Conservation (phyloP, 352 stramenopile species). For the Globisporangium viniferum region DNA sequence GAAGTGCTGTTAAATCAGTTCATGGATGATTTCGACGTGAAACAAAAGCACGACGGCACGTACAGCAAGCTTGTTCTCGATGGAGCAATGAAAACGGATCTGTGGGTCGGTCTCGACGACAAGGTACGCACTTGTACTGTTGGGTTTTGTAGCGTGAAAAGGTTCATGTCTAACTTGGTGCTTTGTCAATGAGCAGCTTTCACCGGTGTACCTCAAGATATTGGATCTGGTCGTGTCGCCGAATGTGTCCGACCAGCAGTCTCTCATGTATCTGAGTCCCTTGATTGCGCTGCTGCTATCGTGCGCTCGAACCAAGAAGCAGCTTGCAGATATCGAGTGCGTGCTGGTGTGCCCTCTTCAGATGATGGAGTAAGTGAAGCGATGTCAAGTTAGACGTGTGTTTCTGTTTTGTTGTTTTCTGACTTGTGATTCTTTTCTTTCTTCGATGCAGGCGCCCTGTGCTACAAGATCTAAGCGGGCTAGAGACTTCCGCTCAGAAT, state of each 20-base stretch:
- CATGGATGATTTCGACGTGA: constrained; percentile 40
- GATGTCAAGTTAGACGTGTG: background rate
- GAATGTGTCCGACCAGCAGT: constrained; percentile 37
- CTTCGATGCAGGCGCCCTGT: constrained; percentile 28
- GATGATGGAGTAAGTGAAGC: constrained; percentile 48
- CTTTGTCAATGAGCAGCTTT: constrained; percentile 17
- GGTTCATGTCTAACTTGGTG: background rate
- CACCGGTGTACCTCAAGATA: constrained; percentile 42
- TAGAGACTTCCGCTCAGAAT: constrained; percentile 35
- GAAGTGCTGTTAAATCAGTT: constrained; percentile 40
- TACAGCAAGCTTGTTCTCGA: constrained; percentile 34
- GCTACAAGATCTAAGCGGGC: constrained; percentile 36
- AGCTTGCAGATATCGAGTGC: constrained; percentile 37
- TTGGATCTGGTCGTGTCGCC: constrained; percentile 44
- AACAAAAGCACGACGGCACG: constrained; percentile 14
- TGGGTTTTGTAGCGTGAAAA: background rate
- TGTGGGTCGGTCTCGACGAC: constrained; percentile 38
- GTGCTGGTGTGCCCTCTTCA: constrained; percentile 55
- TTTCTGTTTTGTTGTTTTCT: background rate
- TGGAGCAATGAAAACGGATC: constrained; percentile 34
- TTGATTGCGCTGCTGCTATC: constrained; percentile 37
- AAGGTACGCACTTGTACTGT: constrained; percentile 13
- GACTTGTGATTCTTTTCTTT: background rate
- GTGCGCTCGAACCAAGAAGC: constrained; percentile 30
- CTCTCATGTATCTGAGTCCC: constrained; percentile 39